phyloP scores from a whole-genome alignment of 352 stramenopile genomes.

The Phytophthora melonis region DNA sequence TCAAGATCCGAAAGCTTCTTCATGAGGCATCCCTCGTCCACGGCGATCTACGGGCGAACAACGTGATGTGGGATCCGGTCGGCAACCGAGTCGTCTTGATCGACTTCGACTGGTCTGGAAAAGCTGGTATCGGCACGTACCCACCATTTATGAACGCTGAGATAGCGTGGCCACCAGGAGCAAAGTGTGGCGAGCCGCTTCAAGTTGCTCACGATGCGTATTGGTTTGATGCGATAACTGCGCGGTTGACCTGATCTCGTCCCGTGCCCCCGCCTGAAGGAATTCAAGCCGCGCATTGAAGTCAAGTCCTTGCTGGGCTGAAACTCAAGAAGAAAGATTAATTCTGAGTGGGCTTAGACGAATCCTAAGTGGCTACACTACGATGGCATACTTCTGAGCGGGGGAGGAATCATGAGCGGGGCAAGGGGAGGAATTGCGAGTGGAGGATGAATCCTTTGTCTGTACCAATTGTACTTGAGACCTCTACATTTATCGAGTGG shows the following conservation, averaged over 20 bases:
- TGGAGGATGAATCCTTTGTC: no score
- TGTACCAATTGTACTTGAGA: no score
- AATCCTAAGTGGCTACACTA: no score
- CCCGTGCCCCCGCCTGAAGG: no score
- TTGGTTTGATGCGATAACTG: slow-evolving; percentile 20
- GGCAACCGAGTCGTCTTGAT: slow-evolving; percentile 44
- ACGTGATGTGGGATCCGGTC: slow-evolving; percentile 34
- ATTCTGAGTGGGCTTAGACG: no score
- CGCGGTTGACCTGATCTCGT: neutral
- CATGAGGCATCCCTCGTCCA: slow-evolving; percentile 14
- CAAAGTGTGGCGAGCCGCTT: slow-evolving; percentile 27
- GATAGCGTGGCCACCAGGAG: slow-evolving; percentile 28
- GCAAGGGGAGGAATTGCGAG: no score
- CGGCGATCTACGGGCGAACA: slow-evolving; percentile 25
- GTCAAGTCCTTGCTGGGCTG: no score
- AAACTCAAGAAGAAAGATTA: no score
- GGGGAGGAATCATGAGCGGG: no score
- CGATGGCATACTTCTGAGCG: no score
- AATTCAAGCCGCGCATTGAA: no score
- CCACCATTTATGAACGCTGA: slow-evolving; percentile 43
- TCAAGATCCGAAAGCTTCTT: slow-evolving; percentile 24
- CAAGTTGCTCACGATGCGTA: slow-evolving; percentile 18
- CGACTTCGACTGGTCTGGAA: slow-evolving; percentile 46
- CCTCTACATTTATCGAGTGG: no score
- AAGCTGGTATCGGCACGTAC: slow-evolving; percentile 27